Percentiles rank a stretch among this genome's conserved stretches.
Conservation (phyloP, 176 grass and related monocot species). For the Carex pumila region DNA sequence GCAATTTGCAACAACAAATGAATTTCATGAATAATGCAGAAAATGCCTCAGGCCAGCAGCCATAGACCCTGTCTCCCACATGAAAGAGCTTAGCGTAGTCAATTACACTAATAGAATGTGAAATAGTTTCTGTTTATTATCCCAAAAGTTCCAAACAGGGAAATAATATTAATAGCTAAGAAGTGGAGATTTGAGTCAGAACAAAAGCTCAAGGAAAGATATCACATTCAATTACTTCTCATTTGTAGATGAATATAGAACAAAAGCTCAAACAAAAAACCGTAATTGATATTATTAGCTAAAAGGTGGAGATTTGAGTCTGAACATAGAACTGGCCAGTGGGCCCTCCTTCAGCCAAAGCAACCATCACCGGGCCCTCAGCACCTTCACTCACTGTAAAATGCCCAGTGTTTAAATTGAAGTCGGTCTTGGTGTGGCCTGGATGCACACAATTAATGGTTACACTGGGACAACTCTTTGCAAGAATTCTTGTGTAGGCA, state of each 20-base stretch:
- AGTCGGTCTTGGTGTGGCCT: conserved; percentile 44
- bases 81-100: too few relatives aligned
- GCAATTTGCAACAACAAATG: too few relatives aligned
- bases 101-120: too few relatives aligned
- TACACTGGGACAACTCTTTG: conserved; percentile 35
- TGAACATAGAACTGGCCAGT: conserved; percentile 63
- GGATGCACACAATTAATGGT: conserved; percentile 54
- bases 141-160: neutral
- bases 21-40: too few relatives aligned
- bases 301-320: conserved; percentile 15
- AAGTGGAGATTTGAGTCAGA: too few relatives aligned
- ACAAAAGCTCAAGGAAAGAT: too few relatives aligned
- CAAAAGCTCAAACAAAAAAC: neutral
- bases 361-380: conserved; percentile 44
- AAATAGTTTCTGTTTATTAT: too few relatives aligned
- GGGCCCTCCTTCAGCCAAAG: conserved; percentile 30
- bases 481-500: conserved; percentile 47
- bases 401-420: conserved; percentile 48
- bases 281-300: neutral
- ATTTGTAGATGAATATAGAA: neutral
- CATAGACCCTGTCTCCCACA: too few relatives aligned
- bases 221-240: neutral
- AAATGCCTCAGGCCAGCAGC: too few relatives aligned
- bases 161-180: neutral
- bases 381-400: conserved; percentile 45